Base-by-base conservation (phyloP, 2,329 filamentous ascomycete genomes). In the Xylaria sp. region DNA sequence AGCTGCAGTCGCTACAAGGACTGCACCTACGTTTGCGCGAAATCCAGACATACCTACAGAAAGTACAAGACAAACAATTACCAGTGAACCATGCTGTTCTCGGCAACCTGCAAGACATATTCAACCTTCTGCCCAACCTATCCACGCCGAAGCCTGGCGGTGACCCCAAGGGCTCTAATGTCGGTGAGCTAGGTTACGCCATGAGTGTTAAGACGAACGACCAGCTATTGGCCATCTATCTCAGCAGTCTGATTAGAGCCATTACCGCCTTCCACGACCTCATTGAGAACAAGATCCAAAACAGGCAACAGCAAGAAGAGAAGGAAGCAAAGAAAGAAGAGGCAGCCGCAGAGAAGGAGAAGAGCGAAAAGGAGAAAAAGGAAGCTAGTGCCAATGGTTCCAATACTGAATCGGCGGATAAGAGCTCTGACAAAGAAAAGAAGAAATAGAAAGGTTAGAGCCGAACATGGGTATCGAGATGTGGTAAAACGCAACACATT, bases 161-260 rank as follows among this genome's bases (percentile, higher is more conserved):
- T 5, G 89, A 90, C 47, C 86, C 84, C 69, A 86, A 90, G 74
- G 77, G 81, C 36, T 76, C 78, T 65, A 82, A 85, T 80, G 81
- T 90, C 74, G 90, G 91, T 76, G 96, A 98, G 79, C 86, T 99
- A 61, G 91, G 94, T n/a, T 88, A 96, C 69, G 94, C 96, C 39
- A 97, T 99, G 94, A 97, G 93, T 82, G 89, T 97, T 83, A 99
- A 99, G 88, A 98, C 95, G 66, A 99, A 99, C 77, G 96, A 99
- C 80, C 96, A 99, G 83, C 88, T 99, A 71, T 97, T 99, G 92
- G 90, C 94, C 59, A 98, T 99, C 79, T 99, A 99, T 81, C 86
- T 99, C 61, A 97, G 93, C 82, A 97, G 93, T 83, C 84, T 98
- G 84, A 98, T 99, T 81, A 89, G 96, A 68, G 96, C 96, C 64